Conservation (phyloP, 1,284 basidiomycete genomes). For the Cerrena zonata region DNA sequence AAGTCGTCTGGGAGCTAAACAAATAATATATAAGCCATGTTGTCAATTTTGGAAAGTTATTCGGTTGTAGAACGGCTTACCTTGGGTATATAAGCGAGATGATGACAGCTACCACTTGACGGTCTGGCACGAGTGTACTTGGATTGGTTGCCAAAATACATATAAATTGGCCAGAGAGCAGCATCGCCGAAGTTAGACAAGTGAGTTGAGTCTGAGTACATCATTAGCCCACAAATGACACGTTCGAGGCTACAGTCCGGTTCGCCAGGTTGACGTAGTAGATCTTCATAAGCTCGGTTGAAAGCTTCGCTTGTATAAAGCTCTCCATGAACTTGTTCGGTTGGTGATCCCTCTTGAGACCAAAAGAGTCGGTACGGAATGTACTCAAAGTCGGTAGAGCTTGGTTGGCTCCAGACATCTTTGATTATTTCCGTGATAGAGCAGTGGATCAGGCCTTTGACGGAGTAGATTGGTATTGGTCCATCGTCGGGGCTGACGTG, state of each 20-base stretch:
- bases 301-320: constrained; percentile 4
- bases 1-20: constrained; percentile 1
- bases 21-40: background rate
- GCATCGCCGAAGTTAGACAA: constrained; percentile 31
- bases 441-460: constrained; percentile 2
- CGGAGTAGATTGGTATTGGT: constrained; percentile 1
- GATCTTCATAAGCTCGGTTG: background rate
- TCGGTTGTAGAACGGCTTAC: constrained; percentile 2
- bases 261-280: background rate
- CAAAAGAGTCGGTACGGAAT: constrained; percentile 4
- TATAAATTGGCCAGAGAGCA: constrained; percentile 34
- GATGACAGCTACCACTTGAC: constrained; percentile 23
- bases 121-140: constrained; percentile 30
- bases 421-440: constrained; percentile 1
- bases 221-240: constrained; percentile 26
- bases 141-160: constrained; percentile 31
- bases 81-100: constrained; percentile 28
- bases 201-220: constrained; percentile 35
- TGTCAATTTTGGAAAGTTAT: background rate
- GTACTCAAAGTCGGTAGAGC: background rate
- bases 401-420: background rate
- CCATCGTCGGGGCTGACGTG: background rate
- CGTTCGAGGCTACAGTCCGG: constrained; percentile 13
- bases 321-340: constrained; percentile 4
- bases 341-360: background rate